Conservation (phyloP, 371 early-diverging fungal species). For the Nematocida parisii region DNA sequence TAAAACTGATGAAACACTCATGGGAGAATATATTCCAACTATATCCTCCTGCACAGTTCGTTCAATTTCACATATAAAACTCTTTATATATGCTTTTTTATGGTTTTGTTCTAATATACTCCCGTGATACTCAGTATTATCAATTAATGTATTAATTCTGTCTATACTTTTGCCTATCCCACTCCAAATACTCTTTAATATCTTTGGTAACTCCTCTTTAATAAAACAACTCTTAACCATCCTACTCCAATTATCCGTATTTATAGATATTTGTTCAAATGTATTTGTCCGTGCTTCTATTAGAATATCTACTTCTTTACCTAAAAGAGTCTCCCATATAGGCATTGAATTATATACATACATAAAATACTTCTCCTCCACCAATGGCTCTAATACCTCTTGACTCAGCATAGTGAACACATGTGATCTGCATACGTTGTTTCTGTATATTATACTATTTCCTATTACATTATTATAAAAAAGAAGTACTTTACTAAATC, state of each 20-base stretch:
- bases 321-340: not conserved
- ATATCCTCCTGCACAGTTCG: not conserved
- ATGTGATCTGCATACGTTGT: not conserved
- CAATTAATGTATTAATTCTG: not conserved
- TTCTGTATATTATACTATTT: not conserved
- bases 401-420: not conserved
- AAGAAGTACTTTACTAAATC: not conserved
- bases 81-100: not conserved
- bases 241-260: not conserved
- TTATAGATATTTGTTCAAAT: not conserved
- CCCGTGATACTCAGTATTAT: not conserved
- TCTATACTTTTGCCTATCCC: not conserved
- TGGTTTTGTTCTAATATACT: not conserved
- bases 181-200: not conserved
- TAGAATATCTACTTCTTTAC: not conserved
- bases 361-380: not conserved
- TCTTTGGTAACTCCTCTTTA: not conserved
- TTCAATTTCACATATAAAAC: not conserved
- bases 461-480: constrained; percentile 1
- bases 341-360: not conserved
- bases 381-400: not conserved
- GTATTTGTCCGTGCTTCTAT: not conserved
- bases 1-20: not conserved
- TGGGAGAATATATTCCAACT: not conserved
- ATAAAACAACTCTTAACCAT: not conserved